Percentiles rank a stretch among this genome's conserved stretches.
Evolutionary conservation across 805 yeast genomes (phyloP).

Genomic region (Crinitomyces ghanaensis): DNA sequence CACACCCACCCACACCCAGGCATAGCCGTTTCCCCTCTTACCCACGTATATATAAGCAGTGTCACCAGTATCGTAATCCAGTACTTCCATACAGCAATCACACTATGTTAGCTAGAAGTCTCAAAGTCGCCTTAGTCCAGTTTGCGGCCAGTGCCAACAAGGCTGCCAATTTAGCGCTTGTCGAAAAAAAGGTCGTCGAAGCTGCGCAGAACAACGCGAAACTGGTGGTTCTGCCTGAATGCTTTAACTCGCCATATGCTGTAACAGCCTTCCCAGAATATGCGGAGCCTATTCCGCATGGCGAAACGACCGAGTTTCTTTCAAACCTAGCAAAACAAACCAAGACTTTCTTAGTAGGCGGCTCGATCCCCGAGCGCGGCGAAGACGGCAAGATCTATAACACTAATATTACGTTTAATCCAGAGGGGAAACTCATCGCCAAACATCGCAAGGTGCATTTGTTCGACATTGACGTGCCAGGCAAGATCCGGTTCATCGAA

Average conservation of each 20-base stretch:
- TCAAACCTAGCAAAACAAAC: conserved; percentile 55
- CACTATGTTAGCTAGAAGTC: conserved; percentile 39
- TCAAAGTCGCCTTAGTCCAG: conserved; percentile 79
- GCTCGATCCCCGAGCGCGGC: conserved; percentile 77
- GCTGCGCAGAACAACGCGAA: conserved; percentile 61
- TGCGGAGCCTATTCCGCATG: conserved; percentile 75
- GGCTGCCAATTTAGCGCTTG: conserved; percentile 60
- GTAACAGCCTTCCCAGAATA: conserved; percentile 78
- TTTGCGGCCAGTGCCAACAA: conserved; percentile 75
- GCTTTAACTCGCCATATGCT: conserved; percentile 92
- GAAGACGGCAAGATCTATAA: conserved; percentile 51
- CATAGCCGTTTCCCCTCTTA: conserved; percentile 1
- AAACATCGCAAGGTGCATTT: conserved; percentile 86
- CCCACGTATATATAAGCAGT: neutral
- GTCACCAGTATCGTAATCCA: neutral
- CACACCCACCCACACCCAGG: no score
- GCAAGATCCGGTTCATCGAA: conserved; percentile 81
- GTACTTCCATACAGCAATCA: no score
- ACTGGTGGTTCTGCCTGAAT: conserved; percentile 82
- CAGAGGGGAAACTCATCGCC: conserved; percentile 65
- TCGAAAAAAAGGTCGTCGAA: conserved; percentile 45
- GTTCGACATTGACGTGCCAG: conserved; percentile 88
- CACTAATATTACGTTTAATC: conserved; percentile 63
- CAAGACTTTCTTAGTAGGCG: conserved; percentile 66
- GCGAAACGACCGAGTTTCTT: conserved; percentile 49